Conservation (phyloP, 176 grass and related monocot species). For the Raddia guianensis region DNA sequence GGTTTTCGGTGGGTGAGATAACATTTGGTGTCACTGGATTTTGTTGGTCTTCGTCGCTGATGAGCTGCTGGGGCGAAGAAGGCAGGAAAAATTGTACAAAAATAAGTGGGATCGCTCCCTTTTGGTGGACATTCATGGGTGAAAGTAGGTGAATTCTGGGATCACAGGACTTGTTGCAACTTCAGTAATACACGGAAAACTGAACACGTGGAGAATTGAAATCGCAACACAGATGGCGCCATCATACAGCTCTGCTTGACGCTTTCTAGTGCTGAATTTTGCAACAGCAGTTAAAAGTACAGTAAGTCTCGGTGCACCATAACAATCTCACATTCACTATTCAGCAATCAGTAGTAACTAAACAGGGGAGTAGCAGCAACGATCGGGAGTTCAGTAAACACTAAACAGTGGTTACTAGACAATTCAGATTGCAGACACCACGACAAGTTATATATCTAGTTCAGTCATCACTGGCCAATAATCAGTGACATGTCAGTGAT, state of each 20-base stretch:
- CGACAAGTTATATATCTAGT: neutral
- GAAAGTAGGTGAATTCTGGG: neutral
- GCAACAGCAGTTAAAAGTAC: neutral
- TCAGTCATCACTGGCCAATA: neutral
- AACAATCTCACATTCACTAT: neutral
- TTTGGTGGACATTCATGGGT: neutral
- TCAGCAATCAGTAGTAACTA: neutral
- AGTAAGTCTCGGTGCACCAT: neutral
- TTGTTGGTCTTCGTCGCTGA: neutral
- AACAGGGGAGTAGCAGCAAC: neutral
- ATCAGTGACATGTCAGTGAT: too few relatives aligned
- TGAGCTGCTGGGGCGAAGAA: neutral
- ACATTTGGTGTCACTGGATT: neutral
- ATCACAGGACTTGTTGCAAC: neutral
- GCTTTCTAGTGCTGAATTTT: neutral
- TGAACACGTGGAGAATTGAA: neutral
- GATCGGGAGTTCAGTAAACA: neutral
- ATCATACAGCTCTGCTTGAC: neutral
- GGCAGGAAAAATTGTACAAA: neutral
- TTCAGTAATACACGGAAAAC: neutral
- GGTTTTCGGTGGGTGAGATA: neutral
- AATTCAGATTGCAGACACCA: neutral
- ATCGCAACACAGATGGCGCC: neutral
- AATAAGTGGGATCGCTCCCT: slow-evolving; percentile 25
- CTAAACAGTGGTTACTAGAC: neutral